Evolutionary conservation across 805 yeast species (phyloP).

Genomic region (Blastobotrys chiropterorum): DNA sequence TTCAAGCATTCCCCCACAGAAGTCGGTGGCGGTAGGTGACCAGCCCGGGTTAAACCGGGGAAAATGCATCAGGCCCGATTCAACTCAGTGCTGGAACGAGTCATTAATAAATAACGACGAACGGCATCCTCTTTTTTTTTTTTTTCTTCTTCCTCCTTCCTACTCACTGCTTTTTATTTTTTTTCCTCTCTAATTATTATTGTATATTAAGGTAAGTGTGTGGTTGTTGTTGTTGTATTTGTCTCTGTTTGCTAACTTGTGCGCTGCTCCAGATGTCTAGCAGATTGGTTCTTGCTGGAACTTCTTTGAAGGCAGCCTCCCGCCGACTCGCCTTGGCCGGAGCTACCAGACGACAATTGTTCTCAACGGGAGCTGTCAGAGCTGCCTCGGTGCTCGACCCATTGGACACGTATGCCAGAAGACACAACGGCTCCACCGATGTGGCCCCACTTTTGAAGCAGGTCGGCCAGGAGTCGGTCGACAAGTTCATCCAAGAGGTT

Average conservation of each 20-base stretch:
- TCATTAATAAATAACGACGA: background rate
- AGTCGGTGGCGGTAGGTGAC: background rate
- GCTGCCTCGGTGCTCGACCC: slow-evolving; percentile 25
- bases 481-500: slow-evolving; percentile 62
- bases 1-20: background rate
- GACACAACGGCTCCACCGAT: slow-evolving; percentile 82
- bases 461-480: slow-evolving; percentile 61
- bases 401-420: slow-evolving; percentile 79
- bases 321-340: background rate
- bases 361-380: background rate
- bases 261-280: background rate
- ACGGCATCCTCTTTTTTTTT: background rate
- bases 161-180: background rate
- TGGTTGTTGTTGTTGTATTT: background rate
- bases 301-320: background rate
- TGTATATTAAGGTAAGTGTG: slow-evolving; percentile 1
- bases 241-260: background rate
- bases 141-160: background rate
- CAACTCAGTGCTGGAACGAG: background rate
- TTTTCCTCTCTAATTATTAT: background rate
- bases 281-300: background rate
- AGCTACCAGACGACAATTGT: background rate
- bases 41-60: background rate
- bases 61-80: background rate
- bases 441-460: slow-evolving; percentile 58